Conservation (phyloP, 2,329 filamentous ascomycete species). For the Stachybotrys chartarum region DNA sequence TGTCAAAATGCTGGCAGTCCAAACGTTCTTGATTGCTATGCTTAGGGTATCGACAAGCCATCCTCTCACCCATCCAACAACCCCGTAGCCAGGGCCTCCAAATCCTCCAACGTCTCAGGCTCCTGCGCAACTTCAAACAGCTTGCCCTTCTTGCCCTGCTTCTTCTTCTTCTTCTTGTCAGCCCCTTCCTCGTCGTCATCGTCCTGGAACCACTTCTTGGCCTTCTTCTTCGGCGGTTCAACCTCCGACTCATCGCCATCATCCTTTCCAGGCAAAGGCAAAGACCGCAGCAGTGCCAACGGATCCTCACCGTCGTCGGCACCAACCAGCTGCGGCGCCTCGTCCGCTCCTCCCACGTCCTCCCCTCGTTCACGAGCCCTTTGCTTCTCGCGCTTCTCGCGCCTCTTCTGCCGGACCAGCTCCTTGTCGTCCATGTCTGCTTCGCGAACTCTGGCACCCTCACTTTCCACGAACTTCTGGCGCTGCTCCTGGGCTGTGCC, state of each 20-base stretch:
- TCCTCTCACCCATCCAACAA: constrained; percentile 46
- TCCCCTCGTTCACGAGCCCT: constrained; percentile 51
- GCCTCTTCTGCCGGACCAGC: constrained; percentile 67
- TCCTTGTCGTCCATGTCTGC: constrained; percentile 81
- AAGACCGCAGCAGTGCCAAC: constrained; percentile 48
- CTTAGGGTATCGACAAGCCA: constrained; percentile 19
- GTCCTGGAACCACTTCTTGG: constrained; percentile 75
- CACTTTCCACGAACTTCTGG: constrained; percentile 68
- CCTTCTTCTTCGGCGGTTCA: constrained; percentile 45
- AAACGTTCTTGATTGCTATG: background rate
- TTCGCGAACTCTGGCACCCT: constrained; percentile 61
- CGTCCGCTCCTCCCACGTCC: constrained; percentile 16
- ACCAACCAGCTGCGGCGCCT: constrained; percentile 24
- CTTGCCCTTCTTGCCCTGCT: constrained; percentile 36
- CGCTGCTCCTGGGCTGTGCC: constrained; percentile 73
- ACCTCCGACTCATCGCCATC: constrained; percentile 28
- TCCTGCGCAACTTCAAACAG: constrained; percentile 58
- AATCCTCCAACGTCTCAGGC: constrained; percentile 72
- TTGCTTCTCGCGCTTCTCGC: constrained; percentile 67
- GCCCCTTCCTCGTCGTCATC: constrained; percentile 55
- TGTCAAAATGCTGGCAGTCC: background rate
- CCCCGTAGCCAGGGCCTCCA: constrained; percentile 69
- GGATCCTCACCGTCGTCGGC: constrained; percentile 43
- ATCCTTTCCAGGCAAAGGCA: constrained; percentile 40
- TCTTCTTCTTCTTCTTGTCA: constrained; percentile 29